phyloP scores from a whole-genome alignment of 2,329 filamentous ascomycete species.

The Emydomyces testavorans region DNA sequence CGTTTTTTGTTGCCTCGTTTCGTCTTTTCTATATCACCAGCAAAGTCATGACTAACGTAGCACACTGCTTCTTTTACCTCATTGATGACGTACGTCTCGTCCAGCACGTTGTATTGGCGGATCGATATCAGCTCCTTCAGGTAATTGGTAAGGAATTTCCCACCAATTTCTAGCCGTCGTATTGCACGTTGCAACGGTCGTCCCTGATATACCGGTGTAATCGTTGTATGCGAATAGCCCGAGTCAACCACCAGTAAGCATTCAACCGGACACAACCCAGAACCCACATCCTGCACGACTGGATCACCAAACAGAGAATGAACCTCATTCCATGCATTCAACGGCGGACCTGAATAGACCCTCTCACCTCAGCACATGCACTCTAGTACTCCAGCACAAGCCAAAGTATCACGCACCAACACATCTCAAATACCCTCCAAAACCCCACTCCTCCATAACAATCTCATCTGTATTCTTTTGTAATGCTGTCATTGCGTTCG shows the following conservation, averaged over 20 bases:
- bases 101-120: conserved; percentile 88
- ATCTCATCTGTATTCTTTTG: conserved; percentile 92
- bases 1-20: conserved; percentile 62
- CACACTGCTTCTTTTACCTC: conserved; percentile 89
- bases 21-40: conserved; percentile 61
- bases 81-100: conserved; percentile 86
- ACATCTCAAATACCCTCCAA: conserved; percentile 70
- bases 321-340: conserved; percentile 75
- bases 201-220: conserved; percentile 75
- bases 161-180: conserved; percentile 77
- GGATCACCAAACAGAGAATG: conserved; percentile 56
- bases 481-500: conserved; percentile 67
- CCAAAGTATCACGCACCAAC: conserved; percentile 44
- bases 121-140: conserved; percentile 80
- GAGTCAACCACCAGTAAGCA: conserved; percentile 80
- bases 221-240: conserved; percentile 83
- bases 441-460: conserved; percentile 94
- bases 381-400: neutral
- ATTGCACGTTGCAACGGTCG: conserved; percentile 69
- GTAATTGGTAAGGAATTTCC: conserved; percentile 87
- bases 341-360: conserved; percentile 47
- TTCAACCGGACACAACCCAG: conserved; percentile 51
- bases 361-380: neutral
- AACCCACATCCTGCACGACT: conserved; percentile 32
- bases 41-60: conserved; percentile 70